These are phyloP conservation scores for Neonectria hederae DNA, from an alignment of 2,329 filamentous ascomycete species.

Conservation along the genomic window DNA sequence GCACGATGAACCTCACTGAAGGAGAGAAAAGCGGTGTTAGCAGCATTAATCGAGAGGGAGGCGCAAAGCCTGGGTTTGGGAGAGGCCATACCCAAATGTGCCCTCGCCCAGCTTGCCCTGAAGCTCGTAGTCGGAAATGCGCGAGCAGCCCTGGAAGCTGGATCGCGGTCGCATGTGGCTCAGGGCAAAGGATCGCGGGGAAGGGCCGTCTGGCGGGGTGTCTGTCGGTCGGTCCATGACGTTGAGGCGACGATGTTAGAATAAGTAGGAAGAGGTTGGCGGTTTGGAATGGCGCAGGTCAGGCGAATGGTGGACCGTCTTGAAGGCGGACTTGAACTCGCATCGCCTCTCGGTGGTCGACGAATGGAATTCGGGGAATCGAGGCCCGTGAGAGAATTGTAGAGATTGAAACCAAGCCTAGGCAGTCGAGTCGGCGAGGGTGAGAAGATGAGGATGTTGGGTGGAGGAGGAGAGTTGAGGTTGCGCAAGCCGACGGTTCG, in stretches of 20 bases:
- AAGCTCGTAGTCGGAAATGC: conserved; percentile 81
- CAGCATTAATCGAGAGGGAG: conserved; percentile 20
- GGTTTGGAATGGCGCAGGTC: conserved; percentile 35
- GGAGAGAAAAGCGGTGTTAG: conserved; percentile 20
- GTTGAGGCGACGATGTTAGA: conserved; percentile 13
- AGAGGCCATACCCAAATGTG: conserved; percentile 79
- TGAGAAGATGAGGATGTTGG: not conserved
- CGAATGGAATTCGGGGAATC: not conserved
- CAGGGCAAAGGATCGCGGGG: conserved; percentile 66
- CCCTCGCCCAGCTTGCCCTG: conserved; percentile 90
- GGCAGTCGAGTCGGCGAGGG: not conserved
- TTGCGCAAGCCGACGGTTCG: conserved; percentile 2
- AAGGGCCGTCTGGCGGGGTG: conserved; percentile 52
- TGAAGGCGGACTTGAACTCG: conserved; percentile 8
- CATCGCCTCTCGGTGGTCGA: conserved; percentile 18
- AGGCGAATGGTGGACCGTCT: conserved; percentile 22
- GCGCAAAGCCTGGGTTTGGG: conserved; percentile 5
- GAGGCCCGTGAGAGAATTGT: not conserved
- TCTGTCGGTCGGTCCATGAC: conserved; percentile 46
- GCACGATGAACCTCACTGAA: conserved; percentile 89
- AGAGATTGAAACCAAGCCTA: not conserved
- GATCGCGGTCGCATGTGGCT: conserved; percentile 63
- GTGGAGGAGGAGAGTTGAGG: not conserved
- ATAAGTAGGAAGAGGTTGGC: conserved; percentile 7
- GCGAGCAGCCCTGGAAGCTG: conserved; percentile 85